Conservation (phyloP, 345 rosid species). For the Linum usitatissimum region DNA sequence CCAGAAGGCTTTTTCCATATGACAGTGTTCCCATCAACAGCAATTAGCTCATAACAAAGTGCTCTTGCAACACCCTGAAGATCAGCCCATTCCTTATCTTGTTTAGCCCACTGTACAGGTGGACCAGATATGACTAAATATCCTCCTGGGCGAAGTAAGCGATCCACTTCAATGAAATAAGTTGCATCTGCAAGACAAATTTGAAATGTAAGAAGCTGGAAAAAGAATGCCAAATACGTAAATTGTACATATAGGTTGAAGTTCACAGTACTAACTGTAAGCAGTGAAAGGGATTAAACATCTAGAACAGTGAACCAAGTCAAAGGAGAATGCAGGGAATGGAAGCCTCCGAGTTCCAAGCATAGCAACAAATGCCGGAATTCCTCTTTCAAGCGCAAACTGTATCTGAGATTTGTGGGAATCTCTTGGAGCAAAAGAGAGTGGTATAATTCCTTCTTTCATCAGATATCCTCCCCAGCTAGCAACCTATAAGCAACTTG, state of each 20-base stretch:
- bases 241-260: not conserved
- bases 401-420: constrained; percentile 97
- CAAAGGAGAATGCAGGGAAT: constrained; percentile 83
- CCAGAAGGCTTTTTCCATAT: constrained; percentile 86
- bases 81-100: constrained; percentile 97
- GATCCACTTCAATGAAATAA: constrained; percentile 86
- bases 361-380: constrained; percentile 97
- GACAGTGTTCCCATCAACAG: constrained; percentile 87
- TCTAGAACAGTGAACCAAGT: constrained; percentile 81
- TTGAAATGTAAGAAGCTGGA: constrained; percentile 12
- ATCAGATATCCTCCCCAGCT: constrained; percentile 87
- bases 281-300: constrained; percentile 94
- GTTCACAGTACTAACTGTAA: constrained; percentile 56
- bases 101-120: constrained; percentile 97
- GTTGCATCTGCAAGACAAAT: constrained; percentile 64
- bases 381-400: constrained; percentile 91
- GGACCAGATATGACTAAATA: constrained; percentile 95
- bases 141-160: constrained; percentile 87
- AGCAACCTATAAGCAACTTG: constrained; percentile 54
- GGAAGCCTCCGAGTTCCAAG: constrained; percentile 98
- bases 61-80: constrained; percentile 90
- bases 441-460: constrained; percentile 53
- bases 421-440: constrained; percentile 95
- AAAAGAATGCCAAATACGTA: constrained; percentile 8
- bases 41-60: constrained; percentile 79